phyloP scores from a whole-genome alignment of 179 eudicot genomes.

The Gypsophila paniculata region DNA sequence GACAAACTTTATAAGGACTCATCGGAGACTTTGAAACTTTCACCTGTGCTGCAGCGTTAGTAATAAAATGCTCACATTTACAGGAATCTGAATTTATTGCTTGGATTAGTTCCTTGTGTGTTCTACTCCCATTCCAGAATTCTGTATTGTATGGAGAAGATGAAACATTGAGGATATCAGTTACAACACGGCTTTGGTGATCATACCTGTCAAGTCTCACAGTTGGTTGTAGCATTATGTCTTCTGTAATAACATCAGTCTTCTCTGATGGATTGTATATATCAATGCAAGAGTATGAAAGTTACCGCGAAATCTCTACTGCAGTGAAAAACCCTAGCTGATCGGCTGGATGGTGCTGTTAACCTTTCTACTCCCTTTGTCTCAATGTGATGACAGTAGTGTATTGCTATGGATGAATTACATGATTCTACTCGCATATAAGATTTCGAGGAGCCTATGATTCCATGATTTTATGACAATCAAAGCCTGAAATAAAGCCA shows the following conservation, averaged over 20 bases:
- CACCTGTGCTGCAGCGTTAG: neutral
- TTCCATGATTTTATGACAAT: neutral
- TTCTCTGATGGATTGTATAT: neutral
- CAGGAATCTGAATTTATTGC: neutral
- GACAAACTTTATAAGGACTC: slow-evolving; percentile 78
- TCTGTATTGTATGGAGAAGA: slow-evolving; percentile 14
- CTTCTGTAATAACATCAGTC: neutral
- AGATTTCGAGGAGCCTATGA: neutral
- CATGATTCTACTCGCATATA: neutral
- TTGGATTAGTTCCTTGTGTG: neutral
- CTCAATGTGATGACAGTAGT: neutral
- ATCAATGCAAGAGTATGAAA: neutral
- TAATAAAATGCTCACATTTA: slow-evolving; percentile 2
- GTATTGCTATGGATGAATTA: no score
- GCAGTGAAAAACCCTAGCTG: neutral
- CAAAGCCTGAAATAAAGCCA: neutral
- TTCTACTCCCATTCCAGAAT: slow-evolving; percentile 1
- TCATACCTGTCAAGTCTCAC: neutral
- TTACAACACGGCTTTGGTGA: neutral
- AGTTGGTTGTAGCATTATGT: neutral
- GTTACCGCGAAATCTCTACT: neutral
- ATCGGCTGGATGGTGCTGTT: slow-evolving; percentile 1
- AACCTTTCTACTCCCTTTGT: neutral
- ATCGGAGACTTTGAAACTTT: slow-evolving; percentile 60
- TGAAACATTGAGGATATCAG: neutral